Percentiles rank a stretch among this genome's conserved stretches.
These are phyloP conservation scores for Solanum chacoense DNA, from an alignment of 305 asterid genomes.

Conservation along the genomic window DNA sequence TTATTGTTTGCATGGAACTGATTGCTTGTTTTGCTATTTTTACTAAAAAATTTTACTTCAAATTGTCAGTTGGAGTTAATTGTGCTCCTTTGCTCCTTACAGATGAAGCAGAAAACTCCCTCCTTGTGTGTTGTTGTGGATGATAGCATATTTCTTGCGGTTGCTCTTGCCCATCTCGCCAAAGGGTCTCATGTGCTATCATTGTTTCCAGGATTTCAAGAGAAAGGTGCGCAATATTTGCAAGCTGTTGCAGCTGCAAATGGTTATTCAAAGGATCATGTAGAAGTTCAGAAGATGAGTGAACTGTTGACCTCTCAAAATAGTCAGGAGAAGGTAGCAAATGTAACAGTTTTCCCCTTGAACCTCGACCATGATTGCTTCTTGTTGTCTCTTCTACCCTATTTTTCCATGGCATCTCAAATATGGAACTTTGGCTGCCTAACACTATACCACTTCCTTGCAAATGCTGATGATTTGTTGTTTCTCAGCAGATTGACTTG, in stretches of 20 bases:
- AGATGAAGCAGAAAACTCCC: conserved; percentile 47
- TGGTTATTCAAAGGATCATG: conserved; percentile 47
- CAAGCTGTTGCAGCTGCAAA: conserved; percentile 51
- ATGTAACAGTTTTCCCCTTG: not conserved
- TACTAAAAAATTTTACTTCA: not conserved
- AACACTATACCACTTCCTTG: not conserved
- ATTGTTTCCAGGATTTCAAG: conserved; percentile 69
- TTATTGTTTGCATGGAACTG: not conserved
- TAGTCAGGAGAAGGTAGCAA: conserved; percentile 47
- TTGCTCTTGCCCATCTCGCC: conserved; percentile 46
- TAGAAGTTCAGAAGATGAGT: conserved; percentile 32
- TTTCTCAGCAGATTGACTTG: conserved; percentile 55
- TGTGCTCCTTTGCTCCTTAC: conserved; percentile 14
- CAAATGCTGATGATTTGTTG: not conserved
- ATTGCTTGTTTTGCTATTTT: not conserved
- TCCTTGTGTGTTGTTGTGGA: conserved; percentile 73
- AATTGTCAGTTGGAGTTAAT: not conserved
- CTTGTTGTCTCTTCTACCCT: not conserved
- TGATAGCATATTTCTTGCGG: conserved; percentile 69
- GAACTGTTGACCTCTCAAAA: conserved; percentile 35
- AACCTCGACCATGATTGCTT: not conserved
- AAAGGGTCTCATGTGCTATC: conserved; percentile 57
- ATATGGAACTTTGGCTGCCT: not conserved
- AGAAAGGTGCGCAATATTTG: conserved; percentile 53
- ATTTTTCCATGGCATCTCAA: not conserved